Evolutionary conservation across 2,329 filamentous ascomycete genomes (phyloP).

Genomic region (Leptographium wingfieldii): DNA sequence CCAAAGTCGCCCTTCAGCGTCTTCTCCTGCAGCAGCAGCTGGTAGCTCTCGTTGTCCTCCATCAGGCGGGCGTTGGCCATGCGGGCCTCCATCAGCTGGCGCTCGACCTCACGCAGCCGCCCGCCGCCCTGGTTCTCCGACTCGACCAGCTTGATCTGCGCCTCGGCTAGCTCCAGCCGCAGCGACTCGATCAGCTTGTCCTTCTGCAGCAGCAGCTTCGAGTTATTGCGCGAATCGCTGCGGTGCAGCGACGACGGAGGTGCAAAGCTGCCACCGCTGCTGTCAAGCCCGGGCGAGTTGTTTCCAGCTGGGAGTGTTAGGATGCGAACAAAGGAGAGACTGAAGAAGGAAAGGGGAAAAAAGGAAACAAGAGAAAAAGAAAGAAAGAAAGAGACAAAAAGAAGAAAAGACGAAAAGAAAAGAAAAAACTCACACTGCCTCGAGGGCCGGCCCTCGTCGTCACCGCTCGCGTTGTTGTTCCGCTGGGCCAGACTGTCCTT

Average conservation of each 20-base stretch:
- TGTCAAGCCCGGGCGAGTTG: conserved; percentile 56
- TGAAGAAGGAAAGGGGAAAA: not conserved
- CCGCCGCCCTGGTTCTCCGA: conserved; percentile 87
- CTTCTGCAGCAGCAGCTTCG: conserved; percentile 83
- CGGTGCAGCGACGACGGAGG: conserved; percentile 73
- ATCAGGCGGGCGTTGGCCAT: conserved; percentile 93
- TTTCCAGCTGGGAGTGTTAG: conserved; percentile 19
- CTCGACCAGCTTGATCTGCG: conserved; percentile 89
- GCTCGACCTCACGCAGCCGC: conserved; percentile 79
- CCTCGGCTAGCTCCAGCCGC: conserved; percentile 82
- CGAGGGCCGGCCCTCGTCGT: conserved; percentile 45
- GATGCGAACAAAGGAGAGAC: not conserved
- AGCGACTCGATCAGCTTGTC: conserved; percentile 92
- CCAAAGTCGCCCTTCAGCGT: conserved; percentile 89
- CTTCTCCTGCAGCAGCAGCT: conserved; percentile 85
- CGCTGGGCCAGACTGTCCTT: conserved; percentile 81
- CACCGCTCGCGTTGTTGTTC: conserved; percentile 31
- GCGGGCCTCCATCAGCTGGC: conserved; percentile 76
- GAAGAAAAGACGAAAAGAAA: not conserved
- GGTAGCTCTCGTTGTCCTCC: conserved; percentile 98
- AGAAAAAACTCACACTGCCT: conserved; percentile 36
- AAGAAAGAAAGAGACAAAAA: not conserved
- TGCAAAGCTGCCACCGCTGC: conserved; percentile 53
- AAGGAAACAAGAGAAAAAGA: not conserved
- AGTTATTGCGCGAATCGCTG: conserved; percentile 81